Percentiles rank a stretch among this genome's conserved stretches.
phyloP scores from a whole-genome alignment of 2,329 filamentous ascomycete genomes.

The Sphaceloma murrayae region DNA sequence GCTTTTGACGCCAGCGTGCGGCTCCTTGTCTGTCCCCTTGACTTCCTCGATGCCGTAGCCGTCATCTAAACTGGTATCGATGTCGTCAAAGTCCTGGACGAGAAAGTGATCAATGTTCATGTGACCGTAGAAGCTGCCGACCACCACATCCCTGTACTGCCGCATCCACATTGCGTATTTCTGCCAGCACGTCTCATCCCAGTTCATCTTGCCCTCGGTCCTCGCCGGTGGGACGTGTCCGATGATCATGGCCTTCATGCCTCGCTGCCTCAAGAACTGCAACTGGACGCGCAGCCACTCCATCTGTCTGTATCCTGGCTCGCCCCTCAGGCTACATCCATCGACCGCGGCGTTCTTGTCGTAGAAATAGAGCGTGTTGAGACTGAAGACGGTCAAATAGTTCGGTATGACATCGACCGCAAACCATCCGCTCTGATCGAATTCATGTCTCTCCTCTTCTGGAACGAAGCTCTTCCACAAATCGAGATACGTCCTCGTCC shows the following conservation, averaged over 20 bases:
- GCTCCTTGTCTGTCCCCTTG: conserved; percentile 30
- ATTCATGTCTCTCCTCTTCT: conserved; percentile 81
- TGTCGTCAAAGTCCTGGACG: conserved; percentile 71
- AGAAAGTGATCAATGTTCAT: conserved; percentile 99
- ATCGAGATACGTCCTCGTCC: conserved; percentile 65
- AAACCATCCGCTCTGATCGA: conserved; percentile 90
- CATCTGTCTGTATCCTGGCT: conserved; percentile 89
- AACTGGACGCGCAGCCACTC: conserved; percentile 92
- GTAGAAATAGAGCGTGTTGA: conserved; percentile 97
- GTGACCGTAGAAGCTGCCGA: conserved; percentile 74
- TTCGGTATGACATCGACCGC: conserved; percentile 82
- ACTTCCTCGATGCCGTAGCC: conserved; percentile 28
- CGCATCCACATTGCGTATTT: conserved; percentile 87
- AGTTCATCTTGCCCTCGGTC: conserved; percentile 72
- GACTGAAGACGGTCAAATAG: conserved; percentile 76
- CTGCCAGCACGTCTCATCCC: conserved; percentile 98
- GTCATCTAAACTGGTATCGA: conserved; percentile 49
- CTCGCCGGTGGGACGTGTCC: conserved; percentile 90
- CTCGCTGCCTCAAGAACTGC: conserved; percentile 66
- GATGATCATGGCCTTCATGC: conserved; percentile 89
- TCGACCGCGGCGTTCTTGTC: conserved; percentile 88
- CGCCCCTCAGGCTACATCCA: conserved; percentile 66
- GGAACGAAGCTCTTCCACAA: conserved; percentile 86
- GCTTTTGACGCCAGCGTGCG: conserved; percentile 53
- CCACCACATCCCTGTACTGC: conserved; percentile 83